Conservation (phyloP, 305 asterid genomes). For the Solanum hybrid region DNA sequence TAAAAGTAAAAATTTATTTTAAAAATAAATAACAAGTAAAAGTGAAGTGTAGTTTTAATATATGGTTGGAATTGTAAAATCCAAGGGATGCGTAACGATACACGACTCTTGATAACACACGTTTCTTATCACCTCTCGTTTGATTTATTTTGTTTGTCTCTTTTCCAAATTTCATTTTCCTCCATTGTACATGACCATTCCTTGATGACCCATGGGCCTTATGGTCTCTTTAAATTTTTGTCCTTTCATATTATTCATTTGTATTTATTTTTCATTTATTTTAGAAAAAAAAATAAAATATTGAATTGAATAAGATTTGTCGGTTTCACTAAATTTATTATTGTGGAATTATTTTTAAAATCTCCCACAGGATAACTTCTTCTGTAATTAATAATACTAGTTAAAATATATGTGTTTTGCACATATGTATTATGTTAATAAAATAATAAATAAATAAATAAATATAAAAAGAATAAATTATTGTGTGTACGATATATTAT, state of each 20-base stretch:
- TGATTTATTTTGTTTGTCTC: neutral
- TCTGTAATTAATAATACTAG: no score
- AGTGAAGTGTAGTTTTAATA: no score
- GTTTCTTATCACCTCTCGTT: neutral
- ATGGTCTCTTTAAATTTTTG: neutral
- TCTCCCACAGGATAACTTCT: neutral
- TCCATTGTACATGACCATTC: neutral
- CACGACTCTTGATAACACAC: neutral
- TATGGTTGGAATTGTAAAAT: neutral
- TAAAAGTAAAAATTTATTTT: no score
- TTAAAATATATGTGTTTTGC: neutral
- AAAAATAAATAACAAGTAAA: fast-evolving
- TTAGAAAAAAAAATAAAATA: no score
- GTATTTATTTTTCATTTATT: neutral
- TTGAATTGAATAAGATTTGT: neutral
- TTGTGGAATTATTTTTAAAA: neutral
- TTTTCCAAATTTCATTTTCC: neutral
- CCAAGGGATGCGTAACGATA: neutral
- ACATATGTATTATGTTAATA: neutral
- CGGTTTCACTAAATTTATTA: neutral
- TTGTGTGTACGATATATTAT: neutral
- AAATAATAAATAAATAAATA: no score
- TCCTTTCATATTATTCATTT: neutral
- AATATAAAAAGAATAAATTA: no score
- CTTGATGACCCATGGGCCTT: neutral